Base-by-base conservation (phyloP, 305 asterid species). In the Rubia peregrina region DNA sequence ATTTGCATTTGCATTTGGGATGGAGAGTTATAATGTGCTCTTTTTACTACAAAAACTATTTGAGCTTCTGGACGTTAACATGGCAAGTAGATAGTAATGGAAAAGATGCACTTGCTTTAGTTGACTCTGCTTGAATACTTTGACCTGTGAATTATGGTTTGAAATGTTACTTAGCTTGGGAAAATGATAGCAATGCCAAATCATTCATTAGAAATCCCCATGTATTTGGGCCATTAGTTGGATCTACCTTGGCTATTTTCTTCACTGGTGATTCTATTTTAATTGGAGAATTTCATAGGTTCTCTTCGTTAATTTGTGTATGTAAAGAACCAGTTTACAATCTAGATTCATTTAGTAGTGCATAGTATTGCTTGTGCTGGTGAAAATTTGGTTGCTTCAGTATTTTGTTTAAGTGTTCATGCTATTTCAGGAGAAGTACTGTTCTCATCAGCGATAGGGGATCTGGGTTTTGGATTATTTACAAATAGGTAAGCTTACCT, bases 381-480 rank as follows among this genome's bases (percentile, higher is more conserved):
- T n/a, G 22, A 49, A 40, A 21, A 42, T 16, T 53, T 21, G 9
- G 19, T 30, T 16, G 61, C 43, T 44, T 71, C 33, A 24, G 48
- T 49, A 38, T 38, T 5, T 36, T 3, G 40, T 36, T 66, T 65
- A 8, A 61, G 43, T 78, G 63, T 57, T 14, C 71, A 64, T 75
- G 73, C 69, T 65, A 68, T 79, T 80, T 81, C 96, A 94, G 99
- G 99, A 70, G 97, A 94, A 76, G n/a, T n/a, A 88, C 89, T 77
- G 91, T 80, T 85, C 91, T 91, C 79, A 77, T 94, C 72, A 89
- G 90, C 70, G 98, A 94, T 79, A 86, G 99, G 73, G 83, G 83
- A 59, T 83, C 80, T 80, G 99, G 99, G 71, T 94, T 91, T 76
- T 94, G 97, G 99, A 94, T 91, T 82, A 86, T 91, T 83, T 79